These are phyloP conservation scores for Bipolaris sorokiniana DNA, from an alignment of 2,329 filamentous ascomycete genomes.

Conservation along the genomic window DNA sequence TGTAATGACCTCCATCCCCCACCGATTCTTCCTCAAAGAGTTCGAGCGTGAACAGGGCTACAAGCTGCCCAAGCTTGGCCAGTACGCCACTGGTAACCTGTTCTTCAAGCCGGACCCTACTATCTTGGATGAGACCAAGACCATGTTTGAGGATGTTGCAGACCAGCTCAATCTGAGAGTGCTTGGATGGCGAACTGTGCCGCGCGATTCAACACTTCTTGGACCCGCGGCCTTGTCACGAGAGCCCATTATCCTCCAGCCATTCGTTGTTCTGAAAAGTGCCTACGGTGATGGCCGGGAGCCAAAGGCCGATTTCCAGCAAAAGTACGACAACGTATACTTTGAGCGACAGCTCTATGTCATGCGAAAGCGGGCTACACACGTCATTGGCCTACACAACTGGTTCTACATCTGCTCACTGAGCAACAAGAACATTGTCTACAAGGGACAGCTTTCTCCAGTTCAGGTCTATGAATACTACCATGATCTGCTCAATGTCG, in stretches of 20 bases:
- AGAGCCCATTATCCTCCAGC: constrained; percentile 94
- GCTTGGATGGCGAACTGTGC: constrained; percentile 94
- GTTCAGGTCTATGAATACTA: constrained; percentile 98
- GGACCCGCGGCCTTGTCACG: constrained; percentile 91
- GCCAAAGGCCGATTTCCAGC: constrained; percentile 77
- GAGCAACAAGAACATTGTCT: constrained; percentile 98
- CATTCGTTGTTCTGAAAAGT: constrained; percentile 86
- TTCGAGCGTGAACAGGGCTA: constrained; percentile 90
- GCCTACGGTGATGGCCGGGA: constrained; percentile 82
- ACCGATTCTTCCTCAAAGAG: constrained; percentile 98
- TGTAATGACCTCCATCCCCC: constrained; percentile 99
- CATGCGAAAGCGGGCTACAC: constrained; percentile 90
- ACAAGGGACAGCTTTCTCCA: constrained; percentile 95
- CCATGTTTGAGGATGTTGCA: constrained; percentile 92
- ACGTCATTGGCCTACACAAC: constrained; percentile 93
- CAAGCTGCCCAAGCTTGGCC: constrained; percentile 83
- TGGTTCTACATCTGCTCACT: constrained; percentile 99
- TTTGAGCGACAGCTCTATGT: constrained; percentile 96
- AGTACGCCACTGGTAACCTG: constrained; percentile 96
- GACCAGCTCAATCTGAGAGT: constrained; percentile 86
- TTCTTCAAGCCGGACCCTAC: constrained; percentile 98
- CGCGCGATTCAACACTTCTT: constrained; percentile 89
- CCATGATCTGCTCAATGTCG: constrained; percentile 93
- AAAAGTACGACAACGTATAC: constrained; percentile 79
- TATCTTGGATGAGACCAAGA: constrained; percentile 86